Evolutionary conservation across 2,329 filamentous ascomycete species (phyloP).

Genomic region (Phialophora expanda): DNA sequence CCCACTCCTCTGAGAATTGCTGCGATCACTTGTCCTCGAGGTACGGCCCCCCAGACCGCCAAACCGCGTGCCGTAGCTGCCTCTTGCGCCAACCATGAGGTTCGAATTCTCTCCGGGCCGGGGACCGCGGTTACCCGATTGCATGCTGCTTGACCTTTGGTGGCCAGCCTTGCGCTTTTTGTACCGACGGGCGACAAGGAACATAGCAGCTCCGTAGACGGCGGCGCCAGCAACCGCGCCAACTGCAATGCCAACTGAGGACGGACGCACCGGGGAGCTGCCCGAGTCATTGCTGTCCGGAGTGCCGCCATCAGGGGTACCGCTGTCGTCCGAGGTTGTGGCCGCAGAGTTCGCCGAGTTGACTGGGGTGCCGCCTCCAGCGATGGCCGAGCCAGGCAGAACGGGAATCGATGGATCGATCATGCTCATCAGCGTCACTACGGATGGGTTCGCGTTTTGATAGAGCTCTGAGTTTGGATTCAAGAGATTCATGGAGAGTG

Average conservation of each 20-base stretch:
- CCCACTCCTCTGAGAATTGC: conserved; percentile 57
- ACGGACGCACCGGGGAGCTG: conserved; percentile 46
- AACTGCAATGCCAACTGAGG: conserved; percentile 70
- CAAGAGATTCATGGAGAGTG: conserved; percentile 71
- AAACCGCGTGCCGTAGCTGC: conserved; percentile 50
- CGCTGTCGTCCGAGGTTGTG: conserved; percentile 47
- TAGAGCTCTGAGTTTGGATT: conserved; percentile 77
- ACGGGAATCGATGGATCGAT: conserved; percentile 85
- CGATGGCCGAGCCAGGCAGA: conserved; percentile 54
- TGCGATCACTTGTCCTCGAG: conserved; percentile 71
- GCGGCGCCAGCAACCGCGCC: conserved; percentile 78
- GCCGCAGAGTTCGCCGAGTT: conserved; percentile 38
- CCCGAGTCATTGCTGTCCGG: conserved; percentile 57
- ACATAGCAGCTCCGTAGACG: conserved; percentile 93
- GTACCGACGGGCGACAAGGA: conserved; percentile 87
- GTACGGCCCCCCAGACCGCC: conserved; percentile 49
- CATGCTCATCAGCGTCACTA: conserved; percentile 74
- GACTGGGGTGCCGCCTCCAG: conserved; percentile 48
- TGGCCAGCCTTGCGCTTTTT: conserved; percentile 82
- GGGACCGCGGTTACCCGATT: conserved; percentile 55
- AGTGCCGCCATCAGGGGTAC: conserved; percentile 49
- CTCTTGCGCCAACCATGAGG: conserved; percentile 60
- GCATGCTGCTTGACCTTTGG: conserved; percentile 75
- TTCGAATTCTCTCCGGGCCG: conserved; percentile 49
- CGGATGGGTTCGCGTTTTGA: conserved; percentile 68